Evolutionary conservation across 2,329 filamentous ascomycete genomes (phyloP), one percentile per base, ranked within the genome.

Genomic region (Phialemonium atrogriseum): DNA sequence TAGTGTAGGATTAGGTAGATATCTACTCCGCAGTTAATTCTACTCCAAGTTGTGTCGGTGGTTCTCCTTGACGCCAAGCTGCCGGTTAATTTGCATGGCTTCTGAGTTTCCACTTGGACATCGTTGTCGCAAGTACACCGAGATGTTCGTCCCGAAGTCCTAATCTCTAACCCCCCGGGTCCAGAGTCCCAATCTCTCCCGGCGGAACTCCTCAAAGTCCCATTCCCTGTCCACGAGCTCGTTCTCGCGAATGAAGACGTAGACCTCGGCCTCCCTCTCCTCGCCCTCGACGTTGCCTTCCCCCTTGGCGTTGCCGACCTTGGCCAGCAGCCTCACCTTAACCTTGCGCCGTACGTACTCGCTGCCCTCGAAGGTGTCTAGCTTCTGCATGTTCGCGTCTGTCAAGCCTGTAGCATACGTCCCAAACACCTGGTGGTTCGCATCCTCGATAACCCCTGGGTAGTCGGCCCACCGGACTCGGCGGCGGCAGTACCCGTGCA

Each of bases 161-260:
- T 24, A n/a, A 16, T 30, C 24, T 45, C 48, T 48, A 32, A 62
- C 63, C 58, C 16, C 63, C n/a, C 69, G 55, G 5, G 68, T 67
- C 72, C 71, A 77, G 4, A 49, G 35, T 34, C 52, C 52, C 59
- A 77, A 59, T 62, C 87, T 94, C 39, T 91, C 79, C 46, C 68
- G 66, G 39, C 80, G 75, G 52, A 95, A 96, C 40, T 83, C 76
- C 28, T 80, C 77, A 59, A 87, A 91, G 53, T 94, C 84, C 89
- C 89, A 96, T 54, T 94, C 87, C 14, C 62, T 57, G 19, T 72
- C 64, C 54, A 94, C 85, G 12, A 96, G 59, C 0, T 48, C 22
- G 1, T 55, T 42, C 11, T 60, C 53, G 2, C 61, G 40, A 26
- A 64, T 61, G 56, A 71, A 87, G 5, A 87, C 68, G 51, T 88